These are phyloP conservation scores for Jaapia argillacea DNA, from an alignment of 768 basidiomycete genomes.

Conservation along the genomic window DNA sequence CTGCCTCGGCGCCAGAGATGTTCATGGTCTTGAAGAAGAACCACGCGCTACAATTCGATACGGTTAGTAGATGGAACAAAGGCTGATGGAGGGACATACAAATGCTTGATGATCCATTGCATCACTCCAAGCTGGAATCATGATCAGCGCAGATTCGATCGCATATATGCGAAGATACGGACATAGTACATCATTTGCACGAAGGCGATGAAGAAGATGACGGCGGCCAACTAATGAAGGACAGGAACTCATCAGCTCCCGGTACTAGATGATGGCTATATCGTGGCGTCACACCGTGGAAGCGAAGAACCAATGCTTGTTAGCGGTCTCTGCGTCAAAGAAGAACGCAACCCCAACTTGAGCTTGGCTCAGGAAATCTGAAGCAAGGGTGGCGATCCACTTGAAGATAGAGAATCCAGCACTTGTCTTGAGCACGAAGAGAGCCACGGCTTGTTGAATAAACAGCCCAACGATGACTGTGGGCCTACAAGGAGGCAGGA, in stretches of 20 bases:
- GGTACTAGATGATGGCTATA: conserved; percentile 2
- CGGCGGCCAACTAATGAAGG: conserved; percentile 44
- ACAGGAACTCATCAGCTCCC: conserved; percentile 4
- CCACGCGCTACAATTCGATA: conserved; percentile 58
- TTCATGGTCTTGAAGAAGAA: conserved; percentile 90
- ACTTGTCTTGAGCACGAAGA: conserved; percentile 79
- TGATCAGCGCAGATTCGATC: no score
- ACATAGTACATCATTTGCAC: conserved; percentile 89
- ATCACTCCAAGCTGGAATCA: conserved; percentile 62
- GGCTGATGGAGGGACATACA: conserved; percentile 33
- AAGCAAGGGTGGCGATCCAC: conserved; percentile 72
- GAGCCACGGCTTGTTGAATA: conserved; percentile 75
- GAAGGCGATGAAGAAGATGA: conserved; percentile 93
- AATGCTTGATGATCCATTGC: conserved; percentile 87
- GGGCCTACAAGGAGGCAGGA: conserved; percentile 37
- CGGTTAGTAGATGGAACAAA: conserved; percentile 1
- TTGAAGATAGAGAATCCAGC: conserved; percentile 81
- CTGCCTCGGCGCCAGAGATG: conserved; percentile 90
- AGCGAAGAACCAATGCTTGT: conserved; percentile 79
- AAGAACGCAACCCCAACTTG: conserved; percentile 72
- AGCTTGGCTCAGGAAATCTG: conserved; percentile 68
- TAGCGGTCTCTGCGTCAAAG: conserved; percentile 56
- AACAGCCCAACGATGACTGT: conserved; percentile 86
- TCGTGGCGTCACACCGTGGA: conserved; percentile 42
- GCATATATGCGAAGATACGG: no score